These are phyloP conservation scores for Cercophora scortea DNA, from an alignment of 495 filamentous ascomycete species.

Conservation along the genomic window DNA sequence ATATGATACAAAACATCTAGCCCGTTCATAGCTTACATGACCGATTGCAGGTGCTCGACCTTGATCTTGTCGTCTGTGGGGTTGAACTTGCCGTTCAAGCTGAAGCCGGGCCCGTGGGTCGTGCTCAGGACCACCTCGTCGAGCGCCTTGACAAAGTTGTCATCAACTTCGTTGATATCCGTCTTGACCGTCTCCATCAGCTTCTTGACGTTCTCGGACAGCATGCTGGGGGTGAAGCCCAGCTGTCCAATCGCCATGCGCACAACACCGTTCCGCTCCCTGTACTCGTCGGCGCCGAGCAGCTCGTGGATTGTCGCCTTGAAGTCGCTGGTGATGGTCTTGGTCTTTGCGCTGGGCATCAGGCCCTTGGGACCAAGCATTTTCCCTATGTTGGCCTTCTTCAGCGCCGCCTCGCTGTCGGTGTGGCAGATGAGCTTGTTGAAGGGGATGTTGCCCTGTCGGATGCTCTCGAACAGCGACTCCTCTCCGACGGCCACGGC, in stretches of 20 bases:
- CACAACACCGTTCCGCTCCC: constrained; percentile 77
- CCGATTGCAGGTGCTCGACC: constrained; percentile 44
- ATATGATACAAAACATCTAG: constrained; percentile 27
- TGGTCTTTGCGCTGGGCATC: constrained; percentile 84
- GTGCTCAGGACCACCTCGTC: constrained; percentile 93
- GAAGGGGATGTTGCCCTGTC: constrained; percentile 68
- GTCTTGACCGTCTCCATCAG: constrained; percentile 71
- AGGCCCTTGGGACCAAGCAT: constrained; percentile 81
- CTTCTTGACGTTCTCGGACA: constrained; percentile 75
- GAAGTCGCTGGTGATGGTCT: constrained; percentile 79
- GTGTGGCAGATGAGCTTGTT: constrained; percentile 83
- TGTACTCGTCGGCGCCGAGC: constrained; percentile 76
- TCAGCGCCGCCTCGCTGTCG: constrained; percentile 61
- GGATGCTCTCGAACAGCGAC: constrained; percentile 72
- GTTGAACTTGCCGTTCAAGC: constrained; percentile 69
- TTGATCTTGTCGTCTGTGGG: constrained; percentile 46
- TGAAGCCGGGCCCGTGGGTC: constrained; percentile 78
- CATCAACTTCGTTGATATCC: constrained; percentile 61
- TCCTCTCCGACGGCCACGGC: constrained; percentile 80
- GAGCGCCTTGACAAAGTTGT: constrained; percentile 69
- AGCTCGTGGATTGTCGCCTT: constrained; percentile 61
- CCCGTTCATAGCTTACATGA: constrained; percentile 27
- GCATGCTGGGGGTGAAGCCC: constrained; percentile 77
- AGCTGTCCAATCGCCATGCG: constrained; percentile 85
- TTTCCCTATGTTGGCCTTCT: constrained; percentile 68